Conservation (phyloP, 2,329 filamentous ascomycete genomes). For the Colletotrichum sp. region DNA sequence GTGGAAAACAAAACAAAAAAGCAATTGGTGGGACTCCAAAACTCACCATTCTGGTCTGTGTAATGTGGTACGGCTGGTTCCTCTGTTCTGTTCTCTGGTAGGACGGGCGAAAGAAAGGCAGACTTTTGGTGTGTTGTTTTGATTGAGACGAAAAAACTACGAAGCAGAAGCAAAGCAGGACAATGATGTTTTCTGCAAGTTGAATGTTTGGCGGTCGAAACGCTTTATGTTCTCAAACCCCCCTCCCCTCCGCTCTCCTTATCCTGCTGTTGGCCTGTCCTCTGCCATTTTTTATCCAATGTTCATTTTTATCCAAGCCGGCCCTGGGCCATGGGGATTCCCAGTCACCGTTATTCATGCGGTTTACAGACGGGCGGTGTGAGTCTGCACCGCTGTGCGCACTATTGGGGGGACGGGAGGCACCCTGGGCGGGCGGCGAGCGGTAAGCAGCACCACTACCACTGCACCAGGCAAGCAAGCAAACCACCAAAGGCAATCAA, state of each 20-base stretch:
- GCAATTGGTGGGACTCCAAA: background rate
- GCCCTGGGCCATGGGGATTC: slow-evolving; percentile 15
- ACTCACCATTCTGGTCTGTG: slow-evolving; percentile 41
- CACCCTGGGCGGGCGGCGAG: background rate
- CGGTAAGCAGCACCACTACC: background rate
- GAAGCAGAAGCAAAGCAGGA: background rate
- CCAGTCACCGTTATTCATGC: slow-evolving; percentile 19
- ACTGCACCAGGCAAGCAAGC: background rate
- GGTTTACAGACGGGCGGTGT: slow-evolving; percentile 1
- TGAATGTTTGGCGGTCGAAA: slow-evolving; percentile 11
- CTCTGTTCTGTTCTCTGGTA: background rate
- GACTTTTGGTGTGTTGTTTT: background rate
- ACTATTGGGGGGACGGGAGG: background rate
- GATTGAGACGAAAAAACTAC: background rate
- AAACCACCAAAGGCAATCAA: background rate
- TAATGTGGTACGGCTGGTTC: background rate
- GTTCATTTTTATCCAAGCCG: slow-evolving; percentile 1
- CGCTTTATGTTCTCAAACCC: slow-evolving; percentile 10
- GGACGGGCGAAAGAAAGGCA: background rate
- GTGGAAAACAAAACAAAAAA: slow-evolving; percentile 7
- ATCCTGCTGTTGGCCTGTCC: background rate
- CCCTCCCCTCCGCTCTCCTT: background rate
- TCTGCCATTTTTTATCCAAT: background rate
- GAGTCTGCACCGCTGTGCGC: background rate
- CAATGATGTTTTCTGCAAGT: slow-evolving; percentile 14